Evolutionary conservation across 257 asterid species (phyloP).

Genomic region (Nicotiana obtusifolia): DNA sequence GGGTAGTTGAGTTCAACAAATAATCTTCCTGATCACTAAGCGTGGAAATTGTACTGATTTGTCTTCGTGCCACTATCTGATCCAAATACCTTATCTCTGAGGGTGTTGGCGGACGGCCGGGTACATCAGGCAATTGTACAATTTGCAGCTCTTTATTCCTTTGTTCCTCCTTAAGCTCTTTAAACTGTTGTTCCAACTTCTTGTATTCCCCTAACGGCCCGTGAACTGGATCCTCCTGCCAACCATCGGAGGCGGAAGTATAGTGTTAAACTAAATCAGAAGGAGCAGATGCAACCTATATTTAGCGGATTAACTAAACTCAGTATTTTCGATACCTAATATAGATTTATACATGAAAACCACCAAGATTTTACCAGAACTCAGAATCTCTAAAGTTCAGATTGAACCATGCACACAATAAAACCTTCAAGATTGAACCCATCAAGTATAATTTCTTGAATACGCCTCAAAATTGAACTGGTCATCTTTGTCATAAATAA

Average conservation of each 20-base stretch:
- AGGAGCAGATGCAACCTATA: too few species aligned
- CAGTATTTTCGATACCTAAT: too few species aligned
- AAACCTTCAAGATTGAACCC: neutral
- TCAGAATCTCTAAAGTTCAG: neutral
- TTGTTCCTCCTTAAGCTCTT: neutral
- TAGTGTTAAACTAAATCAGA: too few species aligned
- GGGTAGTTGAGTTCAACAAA: neutral
- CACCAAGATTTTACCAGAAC: neutral
- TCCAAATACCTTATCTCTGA: neutral
- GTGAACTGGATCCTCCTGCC: conserved; percentile 10
- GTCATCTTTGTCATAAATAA: neutral
- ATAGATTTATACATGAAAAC: too few species aligned
- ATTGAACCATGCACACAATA: neutral
- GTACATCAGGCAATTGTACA: neutral
- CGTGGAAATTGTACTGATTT: neutral
- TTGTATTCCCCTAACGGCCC: conserved; percentile 19
- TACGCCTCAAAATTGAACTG: neutral
- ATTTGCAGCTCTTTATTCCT: neutral
- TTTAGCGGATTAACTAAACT: too few species aligned
- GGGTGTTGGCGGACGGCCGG: too few species aligned
- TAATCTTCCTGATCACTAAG: neutral
- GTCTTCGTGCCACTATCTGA: neutral
- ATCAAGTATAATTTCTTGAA: neutral
- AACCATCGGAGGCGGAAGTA: neutral
- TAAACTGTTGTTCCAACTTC: conserved; percentile 2